phyloP scores from a whole-genome alignment of 768 basidiomycete species.

The Leucocoprinus leucothites region DNA sequence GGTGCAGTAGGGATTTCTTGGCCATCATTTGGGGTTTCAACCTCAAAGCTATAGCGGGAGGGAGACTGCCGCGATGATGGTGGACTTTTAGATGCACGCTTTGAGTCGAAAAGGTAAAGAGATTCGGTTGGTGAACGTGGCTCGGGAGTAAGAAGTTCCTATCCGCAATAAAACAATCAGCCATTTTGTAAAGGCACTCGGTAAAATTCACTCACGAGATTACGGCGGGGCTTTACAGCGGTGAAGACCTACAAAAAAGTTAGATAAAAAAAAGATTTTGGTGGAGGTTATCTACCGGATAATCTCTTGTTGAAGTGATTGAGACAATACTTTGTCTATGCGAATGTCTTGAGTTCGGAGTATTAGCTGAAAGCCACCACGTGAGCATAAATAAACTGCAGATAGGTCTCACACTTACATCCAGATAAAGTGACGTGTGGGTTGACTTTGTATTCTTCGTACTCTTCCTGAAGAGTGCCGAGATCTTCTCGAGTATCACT shows the following conservation, averaged over 20 bases:
- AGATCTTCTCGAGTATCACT: constrained; percentile 77
- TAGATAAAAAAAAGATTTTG: neutral
- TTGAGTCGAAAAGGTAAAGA: constrained; percentile 29
- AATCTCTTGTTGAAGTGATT: constrained; percentile 31
- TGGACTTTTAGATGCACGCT: constrained; percentile 24
- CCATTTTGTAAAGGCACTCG: neutral
- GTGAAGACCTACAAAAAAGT: constrained; percentile 1
- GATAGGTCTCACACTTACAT: constrained; percentile 29
- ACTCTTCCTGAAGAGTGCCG: constrained; percentile 64
- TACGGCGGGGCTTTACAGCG: constrained; percentile 8
- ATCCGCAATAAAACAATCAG: neutral
- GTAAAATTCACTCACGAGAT: neutral
- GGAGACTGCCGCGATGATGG: constrained; percentile 26
- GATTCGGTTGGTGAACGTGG: constrained; percentile 40
- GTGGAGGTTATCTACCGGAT: constrained; percentile 22
- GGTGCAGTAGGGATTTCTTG: constrained; percentile 24
- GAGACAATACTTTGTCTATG: constrained; percentile 43
- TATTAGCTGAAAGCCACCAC: constrained; percentile 25
- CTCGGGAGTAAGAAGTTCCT: constrained; percentile 47
- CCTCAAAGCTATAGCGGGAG: constrained; percentile 40
- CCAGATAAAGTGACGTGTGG: constrained; percentile 36
- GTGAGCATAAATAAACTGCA: neutral
- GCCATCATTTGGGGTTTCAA: constrained; percentile 37
- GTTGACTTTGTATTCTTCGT: constrained; percentile 66
- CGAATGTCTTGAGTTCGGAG: constrained; percentile 39